phyloP scores from a whole-genome alignment of 495 filamentous ascomycete species.

The Daldinia decipiens region DNA sequence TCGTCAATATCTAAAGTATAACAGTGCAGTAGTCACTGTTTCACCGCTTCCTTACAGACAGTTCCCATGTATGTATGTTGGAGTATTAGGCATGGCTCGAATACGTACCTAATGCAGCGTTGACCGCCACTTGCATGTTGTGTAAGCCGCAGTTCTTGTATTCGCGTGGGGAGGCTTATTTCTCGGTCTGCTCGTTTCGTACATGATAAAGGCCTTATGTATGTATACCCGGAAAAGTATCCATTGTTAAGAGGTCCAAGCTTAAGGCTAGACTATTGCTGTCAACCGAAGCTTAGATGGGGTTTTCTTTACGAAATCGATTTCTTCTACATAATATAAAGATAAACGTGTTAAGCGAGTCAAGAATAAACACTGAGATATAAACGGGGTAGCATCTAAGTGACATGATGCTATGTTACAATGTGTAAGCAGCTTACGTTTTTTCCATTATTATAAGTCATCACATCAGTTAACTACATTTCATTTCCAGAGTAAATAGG shows the following conservation, averaged over 20 bases:
- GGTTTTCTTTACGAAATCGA: not conserved
- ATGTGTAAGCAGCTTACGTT: conserved; percentile 2
- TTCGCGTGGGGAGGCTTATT: not conserved
- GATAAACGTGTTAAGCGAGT: not conserved
- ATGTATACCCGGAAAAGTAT: not conserved
- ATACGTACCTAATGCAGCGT: conserved; percentile 1
- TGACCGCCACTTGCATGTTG: not conserved
- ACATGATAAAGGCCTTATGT: not conserved
- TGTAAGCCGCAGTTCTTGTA: not conserved
- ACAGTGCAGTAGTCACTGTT: not conserved
- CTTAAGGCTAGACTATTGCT: not conserved
- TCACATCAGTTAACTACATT: not conserved
- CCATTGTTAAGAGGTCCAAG: not conserved
- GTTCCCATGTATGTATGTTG: not conserved
- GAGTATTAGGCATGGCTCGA: not conserved
- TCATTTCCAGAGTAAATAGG: not conserved
- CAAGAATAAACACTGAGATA: not conserved
- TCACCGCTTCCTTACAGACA: not conserved
- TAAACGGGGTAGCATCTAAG: not conserved
- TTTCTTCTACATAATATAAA: not conserved
- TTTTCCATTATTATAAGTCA: not conserved
- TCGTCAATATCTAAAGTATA: not conserved
- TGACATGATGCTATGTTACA: not conserved
- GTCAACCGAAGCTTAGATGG: not conserved
- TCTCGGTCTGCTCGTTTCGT: not conserved